Evolutionary conservation across 495 filamentous ascomycete genomes (phyloP), one percentile per base, ranked within the genome.

Genomic region (Penicillium cataractarum): DNA sequence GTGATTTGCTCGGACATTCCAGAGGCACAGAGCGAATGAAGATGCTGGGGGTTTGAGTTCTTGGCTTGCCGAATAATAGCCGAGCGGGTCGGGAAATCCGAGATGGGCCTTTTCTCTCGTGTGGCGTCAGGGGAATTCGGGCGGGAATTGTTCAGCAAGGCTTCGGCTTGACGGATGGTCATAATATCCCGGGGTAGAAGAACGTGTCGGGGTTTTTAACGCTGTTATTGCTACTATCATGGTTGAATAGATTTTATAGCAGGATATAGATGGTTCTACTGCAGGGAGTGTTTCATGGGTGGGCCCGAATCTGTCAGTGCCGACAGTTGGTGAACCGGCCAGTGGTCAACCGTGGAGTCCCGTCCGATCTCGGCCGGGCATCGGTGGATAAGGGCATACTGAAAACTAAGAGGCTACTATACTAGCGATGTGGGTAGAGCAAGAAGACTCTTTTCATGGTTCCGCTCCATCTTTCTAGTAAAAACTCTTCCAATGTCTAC

Each of bases 1-100:
- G 17, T 48, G 48, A 61, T 58, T 58, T 46, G 58, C 37, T 57
- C 63, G 63, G 63, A 58, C 22, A 44, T 61, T 57, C 63, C 63
- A 65, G 44, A 52, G 31, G 6, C 35, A 19, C 27, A 27, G 37
- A n/a, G 39, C 31, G 40, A 22, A 22, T 46, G 54, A 27, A 2
- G 26, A 7, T 21, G 22, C 8, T 10, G 22, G 15, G 7, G 13
- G 6, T 10, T 39, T 27, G 35, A 26, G 22, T 26, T 40, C 32
- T 33, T 26, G 22, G 53, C 19, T 55, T 33, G 54, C 13, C 42
- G 8, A 46, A 46, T 24, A 37, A 40, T 29, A 27, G 33, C 54
- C 13, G 12, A 55, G 35, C 17, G 7, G n/a, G 35, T 56, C 54
- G 54, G 54, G 10, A 58, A 50, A 2, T 49, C 56, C 56, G 56